phyloP scores from a whole-genome alignment of 805 yeast genomes.

The Candida corydali region DNA sequence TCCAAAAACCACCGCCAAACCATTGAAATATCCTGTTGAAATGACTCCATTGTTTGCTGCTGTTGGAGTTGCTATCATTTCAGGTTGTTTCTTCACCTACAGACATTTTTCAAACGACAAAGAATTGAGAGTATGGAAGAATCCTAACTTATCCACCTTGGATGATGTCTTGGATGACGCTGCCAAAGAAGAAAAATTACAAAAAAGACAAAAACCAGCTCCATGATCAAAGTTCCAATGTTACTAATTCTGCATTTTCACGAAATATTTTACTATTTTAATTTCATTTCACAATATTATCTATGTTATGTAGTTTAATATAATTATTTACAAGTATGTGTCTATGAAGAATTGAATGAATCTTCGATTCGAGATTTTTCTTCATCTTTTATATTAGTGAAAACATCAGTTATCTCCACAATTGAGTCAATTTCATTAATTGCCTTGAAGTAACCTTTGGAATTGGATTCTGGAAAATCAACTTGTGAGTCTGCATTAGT shows the following conservation, averaged over 20 bases:
- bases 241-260: no score
- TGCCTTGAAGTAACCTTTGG: conserved; percentile 53
- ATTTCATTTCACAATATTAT: conserved; percentile 1
- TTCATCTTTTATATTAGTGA: conserved; percentile 55
- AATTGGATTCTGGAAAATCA: conserved; percentile 49
- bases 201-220: not conserved
- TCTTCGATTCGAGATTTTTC: conserved; percentile 2
- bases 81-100: conserved; percentile 41
- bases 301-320: conserved; percentile 2
- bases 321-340: not conserved
- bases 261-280: no score
- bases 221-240: no score
- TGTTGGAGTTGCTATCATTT: conserved; percentile 35
- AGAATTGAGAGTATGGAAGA: conserved; percentile 45
- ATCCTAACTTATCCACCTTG: conserved; percentile 40
- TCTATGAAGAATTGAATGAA: conserved; percentile 3
- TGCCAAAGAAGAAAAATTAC: conserved; percentile 18
- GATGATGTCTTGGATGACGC: conserved; percentile 39
- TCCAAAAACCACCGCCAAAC: conserved; percentile 22
- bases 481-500: conserved; percentile 61
- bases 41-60: conserved; percentile 47
- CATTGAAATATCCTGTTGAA: conserved; percentile 30
- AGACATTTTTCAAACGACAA: conserved; percentile 44
- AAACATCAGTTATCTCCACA: conserved; percentile 81
- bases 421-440: conserved; percentile 62